Base-by-base conservation (phyloP, 2,329 filamentous ascomycete species). In the Pseudogymnoascus sp. region DNA sequence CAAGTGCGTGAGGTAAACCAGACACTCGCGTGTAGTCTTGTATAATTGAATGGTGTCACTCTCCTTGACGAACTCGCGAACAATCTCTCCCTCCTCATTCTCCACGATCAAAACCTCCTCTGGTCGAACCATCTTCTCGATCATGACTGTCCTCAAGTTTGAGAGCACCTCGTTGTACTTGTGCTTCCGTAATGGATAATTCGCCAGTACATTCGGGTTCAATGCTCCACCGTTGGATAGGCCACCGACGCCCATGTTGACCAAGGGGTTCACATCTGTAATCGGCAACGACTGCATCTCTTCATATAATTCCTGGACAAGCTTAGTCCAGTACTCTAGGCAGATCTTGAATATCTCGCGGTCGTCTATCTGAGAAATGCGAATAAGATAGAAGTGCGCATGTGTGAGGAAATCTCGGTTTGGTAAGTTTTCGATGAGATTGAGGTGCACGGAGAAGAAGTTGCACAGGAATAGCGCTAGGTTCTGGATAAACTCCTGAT, bases 291-390 rank as follows among this genome's bases (percentile, higher is more conserved):
- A 85, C 75, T 99, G 94, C 92, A 97, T 97, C 79, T 99, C 94
- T 73, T 99, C 94, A 73, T 97, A 99, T 20, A 99, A 83, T 75
- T 97, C 94, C 71, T 96, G 93, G 6, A 99, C 95, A 58, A 97
- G 83, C 77, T 97, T 97, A 37, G 95, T 94, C 94, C 94, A 99
- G 78, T 99, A 99, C 74, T 99, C 95, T 65, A 99, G 80, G 73
- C 90, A 96, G 71, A 99, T 99, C 82, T 99, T 99, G 85, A 99
- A 99, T 66, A 99, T 96, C 74, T 99, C 94, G 60, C 94, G 88
- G 72, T 99, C 95, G 68, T 99, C 94, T 67, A 99, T 99, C 77
- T 99, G 92, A 57, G 92, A 97, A 74, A 99, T 97, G 65, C 93
- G 88, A 71, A 99, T 97, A 12, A 99, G 86, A 75, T 99, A 99